Evolutionary conservation across 306 rosid species (phyloP).

Genomic region (Quercus mongolica): DNA sequence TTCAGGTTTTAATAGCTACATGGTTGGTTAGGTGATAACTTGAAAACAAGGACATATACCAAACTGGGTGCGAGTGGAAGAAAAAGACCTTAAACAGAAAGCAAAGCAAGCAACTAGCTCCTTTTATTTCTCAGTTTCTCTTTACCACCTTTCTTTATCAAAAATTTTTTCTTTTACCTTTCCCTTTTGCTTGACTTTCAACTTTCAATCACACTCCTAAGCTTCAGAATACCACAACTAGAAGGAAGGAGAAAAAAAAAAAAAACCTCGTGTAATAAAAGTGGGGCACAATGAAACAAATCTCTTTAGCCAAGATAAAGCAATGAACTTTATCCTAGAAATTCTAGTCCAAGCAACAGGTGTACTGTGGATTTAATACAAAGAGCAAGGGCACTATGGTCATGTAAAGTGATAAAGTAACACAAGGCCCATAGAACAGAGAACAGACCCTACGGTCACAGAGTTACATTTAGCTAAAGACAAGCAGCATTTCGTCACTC

Average conservation of each 20-base stretch:
- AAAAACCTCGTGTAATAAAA: background rate
- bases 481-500: slow-evolving; percentile 46
- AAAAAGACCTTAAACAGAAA: no score
- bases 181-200: no score
- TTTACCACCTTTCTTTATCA: background rate
- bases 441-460: slow-evolving; percentile 17
- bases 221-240: no score
- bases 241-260: background rate
- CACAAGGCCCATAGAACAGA: background rate
- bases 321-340: background rate
- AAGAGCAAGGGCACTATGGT: slow-evolving; percentile 28
- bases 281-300: background rate
- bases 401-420: background rate
- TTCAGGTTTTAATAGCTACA: no score
- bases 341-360: background rate
- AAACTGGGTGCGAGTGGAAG: no score
- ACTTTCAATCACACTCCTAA: no score
- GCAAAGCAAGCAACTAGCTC: no score
- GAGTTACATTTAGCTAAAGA: slow-evolving; percentile 39
- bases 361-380: background rate
- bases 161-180: no score
- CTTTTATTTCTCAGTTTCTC: background rate
- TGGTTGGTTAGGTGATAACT: no score
- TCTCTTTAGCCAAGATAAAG: background rate
- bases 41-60: no score